Evolutionary conservation across 208 protist species (phyloP).

Genomic region (Acanthamoeba triangularis): DNA sequence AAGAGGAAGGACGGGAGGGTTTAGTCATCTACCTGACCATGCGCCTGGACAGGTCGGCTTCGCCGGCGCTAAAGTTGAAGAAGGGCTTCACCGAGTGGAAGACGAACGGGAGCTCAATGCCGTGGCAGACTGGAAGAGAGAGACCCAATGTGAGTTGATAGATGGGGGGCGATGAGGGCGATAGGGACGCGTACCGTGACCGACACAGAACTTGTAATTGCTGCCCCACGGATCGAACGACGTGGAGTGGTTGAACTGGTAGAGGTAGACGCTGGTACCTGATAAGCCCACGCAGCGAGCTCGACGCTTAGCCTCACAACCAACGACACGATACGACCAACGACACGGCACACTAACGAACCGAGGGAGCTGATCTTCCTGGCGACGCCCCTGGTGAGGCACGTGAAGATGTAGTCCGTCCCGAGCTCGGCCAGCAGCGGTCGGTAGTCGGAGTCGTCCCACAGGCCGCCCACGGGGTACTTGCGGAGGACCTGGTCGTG

Average conservation of each 20-base stretch:
- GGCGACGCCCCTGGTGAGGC: slow-evolving; percentile 32
- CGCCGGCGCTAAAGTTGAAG: slow-evolving; percentile 25
- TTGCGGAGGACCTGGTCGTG: background rate
- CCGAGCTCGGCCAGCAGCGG: slow-evolving; percentile 70
- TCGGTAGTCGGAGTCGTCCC: slow-evolving; percentile 42
- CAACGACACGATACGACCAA: background rate
- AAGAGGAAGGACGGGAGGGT: background rate
- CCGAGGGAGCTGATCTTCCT: background rate
- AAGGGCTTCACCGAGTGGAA: slow-evolving; percentile 65
- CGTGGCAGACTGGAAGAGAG: slow-evolving; percentile 77
- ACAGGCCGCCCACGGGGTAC: background rate
- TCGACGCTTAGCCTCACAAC: background rate
- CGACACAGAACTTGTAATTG: slow-evolving; percentile 72
- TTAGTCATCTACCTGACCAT: slow-evolving; percentile 15
- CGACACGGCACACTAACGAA: background rate
- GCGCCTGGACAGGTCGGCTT: background rate
- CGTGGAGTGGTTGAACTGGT: slow-evolving; percentile 72
- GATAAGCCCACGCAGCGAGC: too few species aligned
- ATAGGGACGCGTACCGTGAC: background rate
- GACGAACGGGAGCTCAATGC: slow-evolving; percentile 78
- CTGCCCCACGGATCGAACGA: slow-evolving; percentile 78
- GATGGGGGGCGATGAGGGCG: background rate
- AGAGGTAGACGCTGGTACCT: slow-evolving; percentile 17
- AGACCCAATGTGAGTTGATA: background rate
- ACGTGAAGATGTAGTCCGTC: slow-evolving; percentile 82